These are phyloP conservation scores for Chromera velia DNA, from an alignment of 73 alveolate genomes.

Conservation along the genomic window DNA sequence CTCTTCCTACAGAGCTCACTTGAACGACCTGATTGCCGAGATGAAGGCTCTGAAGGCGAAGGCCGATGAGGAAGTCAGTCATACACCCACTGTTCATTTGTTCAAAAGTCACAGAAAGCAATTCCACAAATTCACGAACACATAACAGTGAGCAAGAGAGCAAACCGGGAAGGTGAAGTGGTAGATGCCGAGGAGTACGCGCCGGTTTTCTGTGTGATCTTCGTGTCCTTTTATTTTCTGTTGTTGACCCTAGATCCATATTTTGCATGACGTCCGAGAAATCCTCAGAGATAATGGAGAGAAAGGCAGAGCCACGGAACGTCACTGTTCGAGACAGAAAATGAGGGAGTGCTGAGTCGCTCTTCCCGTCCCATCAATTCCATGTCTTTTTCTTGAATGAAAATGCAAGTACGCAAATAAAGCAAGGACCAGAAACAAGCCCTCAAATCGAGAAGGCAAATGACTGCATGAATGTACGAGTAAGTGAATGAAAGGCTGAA, in stretches of 20 bases:
- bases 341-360: no score
- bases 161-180: no score
- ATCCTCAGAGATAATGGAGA: no score
- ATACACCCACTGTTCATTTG: background rate
- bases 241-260: no score
- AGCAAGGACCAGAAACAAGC: background rate
- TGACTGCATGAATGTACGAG: background rate
- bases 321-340: no score
- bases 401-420: background rate
- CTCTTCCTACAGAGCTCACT: constrained; percentile 36
- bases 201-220: background rate
- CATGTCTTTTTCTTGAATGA: background rate
- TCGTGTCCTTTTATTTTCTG: background rate
- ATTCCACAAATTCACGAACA: no score
- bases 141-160: no score
- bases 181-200: no score
- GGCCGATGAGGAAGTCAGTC: background rate
- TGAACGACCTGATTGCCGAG: constrained; percentile 28
- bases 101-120: background rate
- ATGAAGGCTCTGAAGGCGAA: constrained; percentile 21
- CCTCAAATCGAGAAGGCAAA: background rate
- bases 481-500: background rate
- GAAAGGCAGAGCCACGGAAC: no score
- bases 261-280: no score
- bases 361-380: no score